These are phyloP conservation scores for Mucor lusitanicus DNA, from an alignment of 371 early-diverging fungal genomes.

Conservation along the genomic window DNA sequence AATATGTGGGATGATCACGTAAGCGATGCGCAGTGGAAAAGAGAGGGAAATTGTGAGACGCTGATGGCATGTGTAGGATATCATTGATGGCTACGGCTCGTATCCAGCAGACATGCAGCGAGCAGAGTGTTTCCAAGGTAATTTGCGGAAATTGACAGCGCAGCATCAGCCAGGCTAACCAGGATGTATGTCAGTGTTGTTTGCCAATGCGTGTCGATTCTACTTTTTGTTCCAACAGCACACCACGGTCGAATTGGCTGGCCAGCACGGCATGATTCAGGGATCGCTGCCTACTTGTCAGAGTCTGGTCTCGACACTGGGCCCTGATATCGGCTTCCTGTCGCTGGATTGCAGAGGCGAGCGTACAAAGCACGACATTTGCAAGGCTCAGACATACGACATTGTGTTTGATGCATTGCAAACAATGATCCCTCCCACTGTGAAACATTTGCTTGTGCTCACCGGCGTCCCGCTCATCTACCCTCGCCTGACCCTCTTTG, in stretches of 20 bases:
- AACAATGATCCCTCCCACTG: slow-evolving; percentile 50
- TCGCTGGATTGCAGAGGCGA: slow-evolving; percentile 78
- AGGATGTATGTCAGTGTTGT: slow-evolving; percentile 12
- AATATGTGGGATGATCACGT: slow-evolving; percentile 83
- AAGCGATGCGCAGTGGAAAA: neutral
- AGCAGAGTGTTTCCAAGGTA: slow-evolving; percentile 44
- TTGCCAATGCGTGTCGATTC: slow-evolving; percentile 70
- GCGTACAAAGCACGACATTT: slow-evolving; percentile 63
- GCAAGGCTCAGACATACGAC: slow-evolving; percentile 61
- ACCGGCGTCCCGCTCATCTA: slow-evolving; percentile 78
- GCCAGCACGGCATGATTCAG: slow-evolving; percentile 50
- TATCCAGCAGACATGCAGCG: slow-evolving; percentile 77
- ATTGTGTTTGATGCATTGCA: slow-evolving; percentile 57
- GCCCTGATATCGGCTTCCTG: slow-evolving; percentile 60
- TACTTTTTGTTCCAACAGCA: slow-evolving; percentile 87
- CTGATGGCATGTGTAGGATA: slow-evolving; percentile 20
- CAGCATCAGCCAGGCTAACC: neutral
- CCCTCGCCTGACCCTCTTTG: slow-evolving; percentile 68
- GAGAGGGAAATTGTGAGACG: too few relatives aligned
- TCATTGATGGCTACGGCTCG: slow-evolving; percentile 78
- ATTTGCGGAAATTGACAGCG: neutral
- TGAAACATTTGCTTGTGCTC: slow-evolving; percentile 61
- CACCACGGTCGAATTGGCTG: slow-evolving; percentile 61
- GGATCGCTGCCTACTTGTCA: slow-evolving; percentile 29
- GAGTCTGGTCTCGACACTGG: slow-evolving; percentile 29